Base-by-base conservation (phyloP, 148 eudicot genomes). In the Nyssa sinensis region DNA sequence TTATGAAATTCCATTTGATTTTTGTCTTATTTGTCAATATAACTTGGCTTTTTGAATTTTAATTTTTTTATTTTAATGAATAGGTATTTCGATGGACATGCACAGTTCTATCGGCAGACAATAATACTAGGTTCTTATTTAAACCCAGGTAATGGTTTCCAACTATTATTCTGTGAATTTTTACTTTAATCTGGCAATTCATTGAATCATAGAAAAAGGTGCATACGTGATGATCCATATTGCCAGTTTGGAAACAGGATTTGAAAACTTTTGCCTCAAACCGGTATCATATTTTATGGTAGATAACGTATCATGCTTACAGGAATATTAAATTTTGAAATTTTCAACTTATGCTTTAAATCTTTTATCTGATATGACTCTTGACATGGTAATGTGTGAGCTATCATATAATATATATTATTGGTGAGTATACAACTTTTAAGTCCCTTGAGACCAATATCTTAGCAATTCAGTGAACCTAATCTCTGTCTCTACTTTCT, bases 31-130 rank as follows among this genome's bases (percentile, higher is more conserved):
- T 35, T 14, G 2, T 55, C 21, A 55, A 5, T 16, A 32, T 39
- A 24, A 23, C 63, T 65, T 68, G 11, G 9, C 21, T 64, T 67
- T 62, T 66, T 31, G 63, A 8, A 41, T 13, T 76, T 69, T 33
- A 27, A 1, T 51, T 33, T 10, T 32, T 34, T 44, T 25, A 14
- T 55, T 29, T 37, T 47, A 30, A 49, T 72, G 49, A 31, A n/a
- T 64, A 95, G 99, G 99, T 93, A 91, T 80, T 79, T 85, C 44
- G 93, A 93, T 81, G 93, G 80, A 67, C 96, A 84, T 62, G 93
- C 98, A 39, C 85, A 78, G 25, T 95, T 88, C 80, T 95, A 95
- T 75, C 92, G 99, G 60, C 99, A 95, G 74, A 84, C 97, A 70
- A 93, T 95, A 39, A 83, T 93, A 68, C 74, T 95, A 68, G 80